phyloP scores from a whole-genome alignment of 2,329 filamentous ascomycete species.

The Talaromyces piceae region DNA sequence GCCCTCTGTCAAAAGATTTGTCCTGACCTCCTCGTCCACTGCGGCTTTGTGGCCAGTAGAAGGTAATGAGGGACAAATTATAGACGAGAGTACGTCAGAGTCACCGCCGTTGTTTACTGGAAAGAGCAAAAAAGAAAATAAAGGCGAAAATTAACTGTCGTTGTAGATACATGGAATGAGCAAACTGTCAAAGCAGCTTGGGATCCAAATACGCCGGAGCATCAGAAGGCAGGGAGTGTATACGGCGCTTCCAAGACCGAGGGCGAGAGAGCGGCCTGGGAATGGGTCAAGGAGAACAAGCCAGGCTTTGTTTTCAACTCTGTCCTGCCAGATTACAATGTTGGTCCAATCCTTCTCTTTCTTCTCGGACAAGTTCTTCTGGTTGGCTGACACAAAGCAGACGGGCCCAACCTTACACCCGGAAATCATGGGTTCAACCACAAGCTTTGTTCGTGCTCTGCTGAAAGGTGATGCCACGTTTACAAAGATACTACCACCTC shows the following conservation, averaged over 20 bases:
- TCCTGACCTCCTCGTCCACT: constrained; percentile 9
- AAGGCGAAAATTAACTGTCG: no score
- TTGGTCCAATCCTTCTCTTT: no score
- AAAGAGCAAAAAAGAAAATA: no score
- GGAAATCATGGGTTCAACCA: constrained; percentile 6
- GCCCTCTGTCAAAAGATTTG: constrained; percentile 5
- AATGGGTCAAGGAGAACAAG: constrained; percentile 37
- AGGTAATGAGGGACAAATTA: no score
- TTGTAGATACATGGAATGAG: constrained; percentile 15
- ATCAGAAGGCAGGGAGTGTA: constrained; percentile 20
- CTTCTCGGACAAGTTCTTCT: no score
- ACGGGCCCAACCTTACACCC: constrained; percentile 4
- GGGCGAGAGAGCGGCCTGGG: constrained; percentile 41
- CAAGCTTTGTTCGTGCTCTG: constrained; percentile 1
- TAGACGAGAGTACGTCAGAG: no score
- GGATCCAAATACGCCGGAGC: constrained; percentile 20
- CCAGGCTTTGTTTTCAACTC: constrained; percentile 37
- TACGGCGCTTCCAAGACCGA: constrained; percentile 44
- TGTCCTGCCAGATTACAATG: constrained; percentile 25
- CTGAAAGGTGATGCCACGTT: not conserved
- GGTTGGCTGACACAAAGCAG: not conserved
- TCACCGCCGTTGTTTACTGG: no score
- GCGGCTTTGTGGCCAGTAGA: no score
- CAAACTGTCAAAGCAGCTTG: constrained; percentile 27
- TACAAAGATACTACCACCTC: not conserved